Evolutionary conservation across 106 monocot species (phyloP).

Genomic region (Dendrobium nobile): DNA sequence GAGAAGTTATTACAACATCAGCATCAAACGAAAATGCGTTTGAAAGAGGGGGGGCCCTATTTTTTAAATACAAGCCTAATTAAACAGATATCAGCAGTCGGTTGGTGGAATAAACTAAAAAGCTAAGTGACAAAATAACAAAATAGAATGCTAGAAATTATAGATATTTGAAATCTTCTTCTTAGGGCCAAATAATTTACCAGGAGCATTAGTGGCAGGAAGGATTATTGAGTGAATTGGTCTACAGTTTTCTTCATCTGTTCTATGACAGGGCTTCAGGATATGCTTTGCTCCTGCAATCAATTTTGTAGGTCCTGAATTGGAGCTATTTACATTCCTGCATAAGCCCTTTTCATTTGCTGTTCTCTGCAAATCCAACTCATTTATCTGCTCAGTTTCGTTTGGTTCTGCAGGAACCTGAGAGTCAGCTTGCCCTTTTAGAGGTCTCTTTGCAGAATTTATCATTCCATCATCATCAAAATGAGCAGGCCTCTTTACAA

Average conservation of each 20-base stretch:
- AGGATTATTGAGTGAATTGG: conserved; percentile 39
- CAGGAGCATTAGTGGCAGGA: conserved; percentile 15
- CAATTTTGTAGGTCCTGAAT: conserved; percentile 48
- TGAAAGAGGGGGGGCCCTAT: background rate
- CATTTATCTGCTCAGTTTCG: too few species aligned
- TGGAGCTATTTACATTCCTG: background rate
- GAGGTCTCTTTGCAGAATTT: conserved; percentile 27
- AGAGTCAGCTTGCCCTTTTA: background rate
- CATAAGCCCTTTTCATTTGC: conserved; percentile 6
- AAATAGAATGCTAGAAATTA: conserved; percentile 32
- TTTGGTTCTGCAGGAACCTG: too few species aligned
- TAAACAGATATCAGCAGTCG: background rate
- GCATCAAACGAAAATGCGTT: background rate
- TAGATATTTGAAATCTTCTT: conserved; percentile 42
- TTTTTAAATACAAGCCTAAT: background rate
- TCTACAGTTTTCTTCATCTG: conserved; percentile 23
- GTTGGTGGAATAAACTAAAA: background rate
- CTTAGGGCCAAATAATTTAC: conserved; percentile 18
- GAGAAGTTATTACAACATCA: background rate
- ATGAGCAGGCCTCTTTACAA: conserved; percentile 27
- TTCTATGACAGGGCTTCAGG: conserved; percentile 41
- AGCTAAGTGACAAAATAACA: background rate
- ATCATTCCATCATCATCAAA: conserved; percentile 13
- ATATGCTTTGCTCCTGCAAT: conserved; percentile 65
- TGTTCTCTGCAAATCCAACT: background rate